Evolutionary conservation across 306 rosid species (phyloP), one percentile per base, ranked within the genome.

Genomic region (Alnus glutinosa): DNA sequence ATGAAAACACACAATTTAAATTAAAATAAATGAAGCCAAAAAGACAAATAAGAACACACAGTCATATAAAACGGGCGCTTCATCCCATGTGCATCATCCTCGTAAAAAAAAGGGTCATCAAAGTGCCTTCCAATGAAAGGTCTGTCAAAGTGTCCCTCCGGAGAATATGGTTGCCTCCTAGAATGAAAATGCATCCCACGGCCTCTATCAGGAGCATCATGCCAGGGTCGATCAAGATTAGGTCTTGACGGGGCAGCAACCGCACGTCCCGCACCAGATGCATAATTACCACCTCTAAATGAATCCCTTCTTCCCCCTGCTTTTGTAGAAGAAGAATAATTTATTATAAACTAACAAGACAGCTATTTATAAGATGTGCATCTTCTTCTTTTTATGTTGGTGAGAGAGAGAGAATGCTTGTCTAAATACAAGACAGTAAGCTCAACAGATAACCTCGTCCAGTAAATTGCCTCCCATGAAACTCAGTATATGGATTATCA

Each of bases 51-150:
- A 46, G 73, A 80, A 75, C 88, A 84, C 83, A 87, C 96, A 55
- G 91, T 91, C 94, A 88, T 89, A 77, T 84, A 73, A 84, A 79
- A 88, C 81, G 91, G 88, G 9, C 97, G 91, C 78, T 91, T 93
- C 78, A 80, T 80, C 70, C 92, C 94, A 83, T 75, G 94, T 79
- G 79, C 54, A 81, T 78, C 69, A 34, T 85, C 89, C 74, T 86
- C 83, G 39, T 82, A 78, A 37, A 81, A 52, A 84, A 84, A 87
- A n/a, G 91, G 88, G 68, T 88, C 91, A 58, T 85, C 90, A 83
- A 83, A 79, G 74, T 86, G 87, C 82, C 80, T 80, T 82, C 90
- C 88, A 81, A 80, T 59, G 55, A 73, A 86, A 54, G 89, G 87
- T 82, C 82, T 63, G 19, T 83, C 86, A 79, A 86, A 80, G 70